Conservation (phyloP, 2,329 filamentous ascomycete genomes). For the Exophiala sideris region DNA sequence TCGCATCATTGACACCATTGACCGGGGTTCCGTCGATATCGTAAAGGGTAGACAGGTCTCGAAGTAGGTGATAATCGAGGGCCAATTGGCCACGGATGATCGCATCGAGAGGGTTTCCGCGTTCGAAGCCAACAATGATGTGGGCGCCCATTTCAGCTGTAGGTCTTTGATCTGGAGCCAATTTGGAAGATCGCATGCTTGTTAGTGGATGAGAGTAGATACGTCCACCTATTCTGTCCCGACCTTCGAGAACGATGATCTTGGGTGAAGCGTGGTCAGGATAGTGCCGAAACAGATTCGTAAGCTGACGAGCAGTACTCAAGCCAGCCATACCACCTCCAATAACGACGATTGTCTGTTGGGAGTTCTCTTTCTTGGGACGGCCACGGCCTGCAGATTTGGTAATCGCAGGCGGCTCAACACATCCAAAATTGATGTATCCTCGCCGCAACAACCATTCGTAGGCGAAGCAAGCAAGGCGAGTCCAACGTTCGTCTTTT, state of each 20-base stretch:
- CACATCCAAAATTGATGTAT: constrained; percentile 95
- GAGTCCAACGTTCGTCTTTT: constrained; percentile 82
- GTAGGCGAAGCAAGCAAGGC: constrained; percentile 81
- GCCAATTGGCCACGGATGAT: constrained; percentile 87
- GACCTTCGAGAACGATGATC: constrained; percentile 80
- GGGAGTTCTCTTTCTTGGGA: constrained; percentile 45
- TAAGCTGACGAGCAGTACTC: constrained; percentile 85
- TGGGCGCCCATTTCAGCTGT: constrained; percentile 97
- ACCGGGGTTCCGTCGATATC: constrained; percentile 65
- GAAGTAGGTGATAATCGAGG: constrained; percentile 78
- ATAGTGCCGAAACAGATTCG: constrained; percentile 80
- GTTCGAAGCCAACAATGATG: constrained; percentile 95
- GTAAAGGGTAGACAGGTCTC: constrained; percentile 80
- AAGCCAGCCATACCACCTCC: constrained; percentile 93
- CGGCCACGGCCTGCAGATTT: constrained; percentile 40
- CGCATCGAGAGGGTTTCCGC: constrained; percentile 88
- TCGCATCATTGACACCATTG: constrained; percentile 70
- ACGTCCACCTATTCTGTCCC: constrained; percentile 81
- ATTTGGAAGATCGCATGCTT: constrained; percentile 54
- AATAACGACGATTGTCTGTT: constrained; percentile 77
- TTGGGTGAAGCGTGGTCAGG: constrained; percentile 67
- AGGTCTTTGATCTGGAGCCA: constrained; percentile 57
- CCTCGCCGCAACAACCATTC: constrained; percentile 88
- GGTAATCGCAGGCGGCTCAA: constrained; percentile 60
- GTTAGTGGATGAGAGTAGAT: constrained; percentile 78